A percentile compares a stretch with the other conserved stretches of the same genome.
These are phyloP conservation scores for Haplosporangium gracile DNA, from an alignment of 192 early-diverging fungal genomes.

Conservation along the genomic window DNA sequence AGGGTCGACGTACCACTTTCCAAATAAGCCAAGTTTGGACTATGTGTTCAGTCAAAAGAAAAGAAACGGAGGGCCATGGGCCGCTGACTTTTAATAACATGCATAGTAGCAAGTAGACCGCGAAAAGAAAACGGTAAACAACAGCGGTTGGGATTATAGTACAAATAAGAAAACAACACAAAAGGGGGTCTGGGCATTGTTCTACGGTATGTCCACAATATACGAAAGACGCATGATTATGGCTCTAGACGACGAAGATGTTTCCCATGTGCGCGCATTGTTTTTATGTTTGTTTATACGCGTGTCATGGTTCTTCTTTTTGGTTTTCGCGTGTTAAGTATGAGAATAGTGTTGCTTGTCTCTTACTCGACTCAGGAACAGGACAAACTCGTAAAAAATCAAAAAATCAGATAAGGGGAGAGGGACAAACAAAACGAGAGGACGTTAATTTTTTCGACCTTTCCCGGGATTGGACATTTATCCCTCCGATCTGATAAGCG, in stretches of 20 bases:
- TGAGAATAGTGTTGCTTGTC: too few relatives aligned
- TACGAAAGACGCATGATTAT: too few relatives aligned
- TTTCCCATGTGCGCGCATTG: too few relatives aligned
- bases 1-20: background rate
- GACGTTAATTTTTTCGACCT: background rate
- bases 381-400: background rate
- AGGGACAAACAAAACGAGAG: background rate
- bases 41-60: background rate
- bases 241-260: too few relatives aligned
- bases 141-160: too few relatives aligned
- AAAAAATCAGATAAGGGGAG: background rate
- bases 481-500: background rate
- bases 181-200: too few relatives aligned
- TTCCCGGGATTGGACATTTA: background rate
- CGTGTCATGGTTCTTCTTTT: too few relatives aligned
- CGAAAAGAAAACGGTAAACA: background rate
- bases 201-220: too few relatives aligned
- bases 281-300: too few relatives aligned
- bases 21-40: conserved; percentile 3
- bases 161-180: too few relatives aligned
- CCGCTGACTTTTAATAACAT: conserved; percentile 1
- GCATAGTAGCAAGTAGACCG: background rate
- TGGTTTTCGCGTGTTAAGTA: too few relatives aligned
- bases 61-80: background rate
- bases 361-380: background rate